Percentiles rank a stretch among this genome's conserved stretches.
Evolutionary conservation across 1,284 basidiomycete species (phyloP).

Genomic region (Schizopora paradoxa): DNA sequence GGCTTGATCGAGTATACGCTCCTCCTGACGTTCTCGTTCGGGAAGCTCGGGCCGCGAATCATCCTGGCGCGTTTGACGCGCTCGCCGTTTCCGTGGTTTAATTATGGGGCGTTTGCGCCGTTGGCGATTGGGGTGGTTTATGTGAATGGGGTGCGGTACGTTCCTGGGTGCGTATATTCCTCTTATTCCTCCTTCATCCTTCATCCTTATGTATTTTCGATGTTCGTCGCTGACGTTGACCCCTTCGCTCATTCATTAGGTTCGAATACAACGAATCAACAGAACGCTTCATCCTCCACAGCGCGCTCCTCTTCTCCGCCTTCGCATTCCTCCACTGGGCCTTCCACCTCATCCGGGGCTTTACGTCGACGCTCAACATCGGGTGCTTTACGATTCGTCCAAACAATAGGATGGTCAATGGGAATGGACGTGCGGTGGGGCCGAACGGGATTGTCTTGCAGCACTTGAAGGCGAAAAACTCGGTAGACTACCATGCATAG

Average conservation of each 20-base stretch:
- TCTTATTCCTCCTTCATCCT: too few relatives aligned
- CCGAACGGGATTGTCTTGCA: too few relatives aligned
- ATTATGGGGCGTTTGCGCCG: slow-evolving; percentile 19
- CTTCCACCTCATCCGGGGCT: slow-evolving; percentile 16
- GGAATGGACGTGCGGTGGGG: too few relatives aligned
- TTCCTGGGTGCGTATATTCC: slow-evolving; percentile 1
- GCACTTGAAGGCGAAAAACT: too few relatives aligned
- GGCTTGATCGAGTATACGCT: slow-evolving; percentile 20
- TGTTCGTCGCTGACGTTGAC: not conserved
- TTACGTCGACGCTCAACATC: slow-evolving; percentile 17
- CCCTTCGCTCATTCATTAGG: not conserved
- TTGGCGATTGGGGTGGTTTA: slow-evolving; percentile 17
- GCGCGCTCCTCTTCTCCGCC: slow-evolving; percentile 13
- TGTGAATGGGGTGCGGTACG: slow-evolving; percentile 17
- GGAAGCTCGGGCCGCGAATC: slow-evolving; percentile 21
- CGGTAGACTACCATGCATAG: too few relatives aligned
- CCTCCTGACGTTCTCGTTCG: slow-evolving; percentile 23
- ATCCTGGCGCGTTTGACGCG: slow-evolving; percentile 22
- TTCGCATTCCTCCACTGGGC: slow-evolving; percentile 21
- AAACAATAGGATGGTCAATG: too few relatives aligned
- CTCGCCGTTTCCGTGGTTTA: slow-evolving; percentile 20
- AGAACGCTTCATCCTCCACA: slow-evolving; percentile 17
- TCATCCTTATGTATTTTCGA: slow-evolving; percentile 1
- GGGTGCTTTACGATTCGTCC: slow-evolving; percentile 20
- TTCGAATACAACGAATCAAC: slow-evolving; percentile 4